These are phyloP conservation scores for Gardenia jasminoides DNA, from an alignment of 257 asterid species.

Conservation along the genomic window DNA sequence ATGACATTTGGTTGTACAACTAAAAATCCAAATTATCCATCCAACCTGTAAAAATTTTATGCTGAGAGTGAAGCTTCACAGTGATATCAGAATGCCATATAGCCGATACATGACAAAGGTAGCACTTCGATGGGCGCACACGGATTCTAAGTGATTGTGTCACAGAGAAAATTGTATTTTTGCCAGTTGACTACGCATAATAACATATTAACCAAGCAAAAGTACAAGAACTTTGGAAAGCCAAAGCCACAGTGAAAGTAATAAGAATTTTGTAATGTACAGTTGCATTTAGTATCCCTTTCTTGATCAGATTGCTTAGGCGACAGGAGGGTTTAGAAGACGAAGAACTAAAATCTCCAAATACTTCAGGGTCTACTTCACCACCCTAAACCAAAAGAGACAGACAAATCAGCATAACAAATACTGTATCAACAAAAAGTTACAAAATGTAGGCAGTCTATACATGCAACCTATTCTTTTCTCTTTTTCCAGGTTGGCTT, in stretches of 20 bases:
- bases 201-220: slow-evolving; percentile 17
- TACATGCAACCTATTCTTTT: too few species aligned
- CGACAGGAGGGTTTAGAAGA: slow-evolving; percentile 81
- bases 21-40: slow-evolving; percentile 1
- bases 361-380: slow-evolving; percentile 59
- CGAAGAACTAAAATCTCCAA: slow-evolving; percentile 52
- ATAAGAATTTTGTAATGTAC: too few species aligned
- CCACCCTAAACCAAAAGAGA: too few species aligned
- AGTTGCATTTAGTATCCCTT: slow-evolving; percentile 53
- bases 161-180: slow-evolving; percentile 70
- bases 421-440: too few species aligned
- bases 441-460: too few species aligned
- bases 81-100: slow-evolving; percentile 88
- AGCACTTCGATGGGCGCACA: slow-evolving; percentile 93
- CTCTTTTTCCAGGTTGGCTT: not conserved
- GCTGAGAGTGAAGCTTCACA: slow-evolving; percentile 95
- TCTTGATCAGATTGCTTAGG: slow-evolving; percentile 64
- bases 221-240: slow-evolving; percentile 17
- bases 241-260: not conserved
- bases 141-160: slow-evolving; percentile 85
- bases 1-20: too few species aligned
- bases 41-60: slow-evolving; percentile 82
- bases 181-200: slow-evolving; percentile 55
- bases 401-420: too few species aligned
- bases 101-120: slow-evolving; percentile 84